Evolutionary conservation across 1,284 basidiomycete species (phyloP), one percentile per base, ranked within the genome.

Genomic region (Earliella scabrosa): DNA sequence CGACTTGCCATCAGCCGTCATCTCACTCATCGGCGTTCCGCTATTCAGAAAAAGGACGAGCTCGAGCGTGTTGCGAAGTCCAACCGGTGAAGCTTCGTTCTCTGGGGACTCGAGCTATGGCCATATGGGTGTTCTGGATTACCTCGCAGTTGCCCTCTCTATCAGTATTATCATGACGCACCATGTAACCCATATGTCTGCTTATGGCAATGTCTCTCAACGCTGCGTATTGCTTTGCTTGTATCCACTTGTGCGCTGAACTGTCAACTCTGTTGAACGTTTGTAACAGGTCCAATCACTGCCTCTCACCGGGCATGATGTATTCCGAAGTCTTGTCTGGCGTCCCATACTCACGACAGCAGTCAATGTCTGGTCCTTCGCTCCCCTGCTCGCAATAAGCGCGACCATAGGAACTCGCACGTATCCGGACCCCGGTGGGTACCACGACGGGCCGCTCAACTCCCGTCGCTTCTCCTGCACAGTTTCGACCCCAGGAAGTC

Each of bases 41-140:
- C 60, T 38, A 41, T 51, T 66, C 68, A 92, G 90, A 92, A 92
- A 90, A 92, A 93, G 79, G 93, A 95, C 77, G 94, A 96, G 81
- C 88, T 98, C 68, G 97, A 98, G 86, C 97, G 97, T 86, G 97
- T 99, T 62, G 97, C 97, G 83, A 98, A 97, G 83, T 96, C 93
- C 78, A 98, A 98, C 85, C 94, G 97, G 86, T 98, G 87, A 88
- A 80, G 58, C 64, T 57, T 55, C 41, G 50, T 52, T 57, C 35
- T 45, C 50, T 54, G 53, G 60, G 59, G 60, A 50, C 56, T 26
- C 51, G 52, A 57, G 66, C 64, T 66, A 62, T 67, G 62, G 64
- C 66, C 54, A 59, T 66, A 69, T 69, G 65, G 68, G 68, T 65
- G 63, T 66, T 61, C 58, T 63, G 61, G 54, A 51, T 59, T 61